phyloP scores from a whole-genome alignment of 1,139 yeast species.

The Nadsonia commutata region DNA sequence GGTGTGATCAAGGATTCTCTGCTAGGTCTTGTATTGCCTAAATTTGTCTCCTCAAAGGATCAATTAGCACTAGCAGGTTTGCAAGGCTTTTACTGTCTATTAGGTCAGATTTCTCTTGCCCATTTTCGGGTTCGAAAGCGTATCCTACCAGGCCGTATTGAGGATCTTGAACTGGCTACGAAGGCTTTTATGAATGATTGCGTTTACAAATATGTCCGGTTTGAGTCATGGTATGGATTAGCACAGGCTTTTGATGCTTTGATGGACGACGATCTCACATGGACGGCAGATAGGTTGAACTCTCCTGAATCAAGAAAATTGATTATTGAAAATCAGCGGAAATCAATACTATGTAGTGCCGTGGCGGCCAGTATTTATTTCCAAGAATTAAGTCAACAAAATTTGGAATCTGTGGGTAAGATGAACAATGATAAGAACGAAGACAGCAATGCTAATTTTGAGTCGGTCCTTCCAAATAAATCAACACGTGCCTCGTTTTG shows the following conservation, averaged over 20 bases:
- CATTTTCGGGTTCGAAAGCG: constrained; percentile 51
- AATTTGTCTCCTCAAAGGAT: constrained; percentile 25
- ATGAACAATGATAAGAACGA: constrained; percentile 10
- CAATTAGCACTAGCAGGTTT: constrained; percentile 26
- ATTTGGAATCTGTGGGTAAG: no score
- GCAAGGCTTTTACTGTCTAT: constrained; percentile 56
- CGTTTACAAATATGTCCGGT: constrained; percentile 46
- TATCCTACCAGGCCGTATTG: constrained; percentile 56
- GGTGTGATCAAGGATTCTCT: constrained; percentile 40
- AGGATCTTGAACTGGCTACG: constrained; percentile 66
- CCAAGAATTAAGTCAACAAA: constrained; percentile 8
- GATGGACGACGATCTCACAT: constrained; percentile 78
- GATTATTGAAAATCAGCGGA: constrained; percentile 55
- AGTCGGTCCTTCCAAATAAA: constrained; percentile 15
- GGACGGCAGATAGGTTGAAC: constrained; percentile 79
- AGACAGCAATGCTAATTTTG: constrained; percentile 4
- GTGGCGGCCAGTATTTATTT: constrained; percentile 53
- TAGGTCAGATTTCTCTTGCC: constrained; percentile 55
- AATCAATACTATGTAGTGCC: constrained; percentile 55
- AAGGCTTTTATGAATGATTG: constrained; percentile 53
- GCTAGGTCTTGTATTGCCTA: constrained; percentile 36
- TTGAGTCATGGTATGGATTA: constrained; percentile 76
- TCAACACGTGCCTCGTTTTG: constrained; percentile 35
- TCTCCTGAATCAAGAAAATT: constrained; percentile 43
- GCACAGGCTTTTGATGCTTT: constrained; percentile 70